A percentile compares a stretch with the other conserved stretches of the same genome.
Evolutionary conservation across 129 eudicot species (phyloP).

Genomic region (Cynara cardunculus): DNA sequence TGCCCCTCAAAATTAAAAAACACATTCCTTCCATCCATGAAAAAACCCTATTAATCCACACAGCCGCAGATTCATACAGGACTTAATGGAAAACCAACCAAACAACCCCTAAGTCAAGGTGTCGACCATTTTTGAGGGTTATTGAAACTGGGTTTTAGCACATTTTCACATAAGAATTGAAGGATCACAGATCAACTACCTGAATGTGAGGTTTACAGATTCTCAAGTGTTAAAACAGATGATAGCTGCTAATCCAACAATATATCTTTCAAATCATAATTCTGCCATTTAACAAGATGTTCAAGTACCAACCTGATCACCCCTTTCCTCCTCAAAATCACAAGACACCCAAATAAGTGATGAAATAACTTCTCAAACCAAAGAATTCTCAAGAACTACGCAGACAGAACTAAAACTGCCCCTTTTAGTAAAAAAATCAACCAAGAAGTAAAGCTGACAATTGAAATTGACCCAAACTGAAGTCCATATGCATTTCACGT

Average conservation of each 20-base stretch:
- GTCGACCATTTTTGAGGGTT: neutral
- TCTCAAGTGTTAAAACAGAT: neutral
- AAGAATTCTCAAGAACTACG: neutral
- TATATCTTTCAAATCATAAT: neutral
- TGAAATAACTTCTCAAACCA: neutral
- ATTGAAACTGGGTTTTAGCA: no score
- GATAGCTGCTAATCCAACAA: neutral
- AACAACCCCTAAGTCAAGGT: no score
- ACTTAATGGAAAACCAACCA: no score
- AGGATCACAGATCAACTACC: neutral
- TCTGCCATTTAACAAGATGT: neutral
- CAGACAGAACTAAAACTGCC: neutral
- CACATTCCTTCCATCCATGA: no score
- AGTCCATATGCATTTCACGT: slow-evolving; percentile 4
- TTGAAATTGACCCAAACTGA: neutral
- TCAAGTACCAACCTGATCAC: neutral
- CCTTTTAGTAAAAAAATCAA: neutral
- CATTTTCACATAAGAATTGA: neutral
- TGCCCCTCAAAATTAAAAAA: no score
- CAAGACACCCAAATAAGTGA: slow-evolving; percentile 5
- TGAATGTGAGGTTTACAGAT: neutral
- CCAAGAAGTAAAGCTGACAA: neutral
- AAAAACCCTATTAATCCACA: no score
- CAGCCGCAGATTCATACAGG: no score
- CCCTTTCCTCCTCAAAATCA: neutral